Evolutionary conservation across 805 yeast species (phyloP), one percentile per base, ranked within the genome.

Genomic region (Isabelozyma rhagii): DNA sequence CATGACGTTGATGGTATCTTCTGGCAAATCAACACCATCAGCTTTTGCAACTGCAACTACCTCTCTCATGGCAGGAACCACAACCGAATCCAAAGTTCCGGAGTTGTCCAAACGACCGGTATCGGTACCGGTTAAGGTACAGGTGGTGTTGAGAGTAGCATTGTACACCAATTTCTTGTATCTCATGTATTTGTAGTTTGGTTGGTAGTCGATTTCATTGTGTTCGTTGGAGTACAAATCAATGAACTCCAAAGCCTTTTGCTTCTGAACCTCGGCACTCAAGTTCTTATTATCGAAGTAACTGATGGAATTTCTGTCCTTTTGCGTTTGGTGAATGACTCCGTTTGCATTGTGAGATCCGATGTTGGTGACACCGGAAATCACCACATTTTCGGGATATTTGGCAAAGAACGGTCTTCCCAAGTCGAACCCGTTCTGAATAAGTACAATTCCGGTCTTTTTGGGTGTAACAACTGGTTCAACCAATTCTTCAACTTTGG

Each of bases 351-450:
- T 81, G 47, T 82, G 79, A 1, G 87, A 80, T 0, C 86, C 87
- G 48, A 83, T 79, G 67, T 81, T 74, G 39, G 85, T 79, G 39
- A 85, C 82, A 8, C 89, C 89, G 0, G 89, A 84, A 4, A 85
- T 60, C 3, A 81, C 73, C 78, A 71, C 48, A 72, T 74, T 13
- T 68, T 61, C 38, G 1, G 87, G 87, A 57, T 70, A 84, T 13
- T 69, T 70, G n/a, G 61, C 64, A 47, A 79, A 67, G 15, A 84
- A 69, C 11, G 85, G 84, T 53, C 72, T 70, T 49, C 83, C 89
- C 47, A 81, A 74, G 48, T 82, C 88, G 51, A 85, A 70, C 0
- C 89, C 91, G 60, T 84, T 85, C 63, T 85, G 90, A 47, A 85
- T 67, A 48, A 86, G 71, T 1, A 85, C 77, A 41, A 84, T 67